Evolutionary conservation across 2,329 filamentous ascomycete genomes (phyloP), one percentile per base, ranked within the genome.

Genomic region (Rhynchosporium graminicola): DNA sequence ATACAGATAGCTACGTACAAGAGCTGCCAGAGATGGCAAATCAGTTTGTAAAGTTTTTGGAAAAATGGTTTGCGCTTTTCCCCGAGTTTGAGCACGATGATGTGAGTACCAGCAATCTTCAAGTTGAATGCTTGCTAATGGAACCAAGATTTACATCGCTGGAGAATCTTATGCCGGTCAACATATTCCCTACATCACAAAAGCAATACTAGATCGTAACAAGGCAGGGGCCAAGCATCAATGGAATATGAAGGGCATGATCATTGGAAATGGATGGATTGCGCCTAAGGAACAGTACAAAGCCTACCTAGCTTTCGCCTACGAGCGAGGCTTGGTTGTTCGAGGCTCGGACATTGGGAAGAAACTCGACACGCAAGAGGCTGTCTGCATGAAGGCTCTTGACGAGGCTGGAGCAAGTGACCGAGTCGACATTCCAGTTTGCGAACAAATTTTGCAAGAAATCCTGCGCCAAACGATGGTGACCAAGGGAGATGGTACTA

Each of bases 241-340:
- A 31, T 99, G 94, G 95, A 88, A 89, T 57, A 78, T 99, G 33
- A 83, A 88, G 68, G 95, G 94, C 8, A 80, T 99, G 26, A 76
- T 99, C 42, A 98, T 99, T 65, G 96, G 96, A 60, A 99, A 99
- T 74, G 95, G 94, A 45, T 99, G 96, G 95, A 94, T 99, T 59
- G 90, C 93, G 2, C 93, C 94, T 1, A 80, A 80, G 7, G 91
- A 97, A 55, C 95, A 99, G 75, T 99, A 98, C 75, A 87, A 89
- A 36, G 82, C 94, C 0, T 97, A 97, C 74, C 80, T 97, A 9
- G 83, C 87, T 36, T 98, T 86, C 71, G 88, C 90, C 48, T 92
- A 95, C 74, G 83, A 93, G 63, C 86, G 87, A 72, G 87, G 86
- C 9, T 76, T 99, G 26, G 77, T 98, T 45, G 74, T 87, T 67